Evolutionary conservation across 2,329 filamentous ascomycete genomes (phyloP).

Genomic region (Colletotrichum orchidophilum): DNA sequence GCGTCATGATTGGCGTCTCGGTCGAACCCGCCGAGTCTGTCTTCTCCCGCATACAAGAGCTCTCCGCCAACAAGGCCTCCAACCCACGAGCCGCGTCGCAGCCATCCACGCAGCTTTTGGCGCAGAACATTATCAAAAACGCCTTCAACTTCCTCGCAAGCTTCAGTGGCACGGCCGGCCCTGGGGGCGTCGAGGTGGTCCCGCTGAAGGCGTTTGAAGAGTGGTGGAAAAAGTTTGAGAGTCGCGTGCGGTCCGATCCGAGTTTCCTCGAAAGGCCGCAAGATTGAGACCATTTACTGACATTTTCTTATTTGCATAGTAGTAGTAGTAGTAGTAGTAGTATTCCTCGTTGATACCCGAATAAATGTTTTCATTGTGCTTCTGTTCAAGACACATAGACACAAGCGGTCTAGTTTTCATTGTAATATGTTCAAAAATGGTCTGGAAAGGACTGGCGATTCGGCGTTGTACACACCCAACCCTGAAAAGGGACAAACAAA

Average conservation of each 20-base stretch:
- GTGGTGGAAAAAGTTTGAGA: conserved; percentile 98
- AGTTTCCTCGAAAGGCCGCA: conserved; percentile 80
- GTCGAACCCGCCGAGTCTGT: conserved; percentile 82
- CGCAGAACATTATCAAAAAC: conserved; percentile 94
- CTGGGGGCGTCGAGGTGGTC: conserved; percentile 81
- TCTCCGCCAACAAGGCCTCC: conserved; percentile 55
- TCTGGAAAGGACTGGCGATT: not conserved
- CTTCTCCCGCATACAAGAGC: conserved; percentile 70
- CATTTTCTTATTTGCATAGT: not conserved
- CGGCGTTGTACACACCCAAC: not conserved
- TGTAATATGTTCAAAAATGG: not conserved
- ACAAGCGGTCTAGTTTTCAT: not conserved
- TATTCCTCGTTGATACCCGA: conserved; percentile 8
- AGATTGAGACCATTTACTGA: conserved; percentile 33
- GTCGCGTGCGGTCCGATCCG: conserved; percentile 84
- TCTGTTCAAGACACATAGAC: not conserved
- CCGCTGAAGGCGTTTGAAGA: conserved; percentile 95
- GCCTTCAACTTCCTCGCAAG: conserved; percentile 96
- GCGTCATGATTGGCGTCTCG: conserved; percentile 82
- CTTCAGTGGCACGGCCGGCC: conserved; percentile 74
- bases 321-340: too few relatives aligned
- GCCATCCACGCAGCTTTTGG: conserved; percentile 79
- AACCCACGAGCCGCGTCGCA: conserved; percentile 39
- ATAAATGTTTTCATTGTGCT: not conserved
- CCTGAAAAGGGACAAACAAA: not conserved